Base-by-base conservation (phyloP, 2,329 filamentous ascomycete genomes). In the Xylariaceae sp. region DNA sequence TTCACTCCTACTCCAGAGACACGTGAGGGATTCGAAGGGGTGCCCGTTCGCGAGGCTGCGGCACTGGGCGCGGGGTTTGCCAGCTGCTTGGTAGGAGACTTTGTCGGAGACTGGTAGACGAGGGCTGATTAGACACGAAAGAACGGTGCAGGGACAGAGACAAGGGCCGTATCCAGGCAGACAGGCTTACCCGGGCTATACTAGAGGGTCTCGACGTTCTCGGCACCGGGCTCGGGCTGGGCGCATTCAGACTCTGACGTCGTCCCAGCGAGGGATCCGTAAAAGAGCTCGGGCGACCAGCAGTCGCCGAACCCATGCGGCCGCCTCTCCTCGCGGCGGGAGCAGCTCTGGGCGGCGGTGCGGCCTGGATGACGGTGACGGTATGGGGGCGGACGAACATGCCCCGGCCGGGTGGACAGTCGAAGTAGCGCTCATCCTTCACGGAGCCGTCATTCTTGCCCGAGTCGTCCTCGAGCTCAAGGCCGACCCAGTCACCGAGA, bases 391-490 rank as follows among this genome's bases (percentile, higher is more conserved):
- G 76, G 35, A 95, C 75, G 52, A 98, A 96, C 77, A 98, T 92
- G 53, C 79, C 79, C 44, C 68, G 68, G 25, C 68, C 86, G 76
- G 73, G 80, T 60, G 55, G 72, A 61, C 90, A 96, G 31, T 89
- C 77, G 50, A 94, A 96, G 57, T 96, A 96, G 14, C 86, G 71
- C 54, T 86, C 75, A 41, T 87, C 89, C 58, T 90, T 77, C 29
- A 96, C 86, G 35, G 83, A 82, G 44, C 90, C 90, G 69, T 96
- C 87, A 51, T 96, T 96, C 67, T 96, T 96, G 19, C 92, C 90
- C 14, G 73, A 76, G 33, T 80, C 68, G 29, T 86, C 82, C 33
- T 87, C 78, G 36, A 96, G 75, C 65, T 94, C 89, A 39, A 96
- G 75, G 44, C 90, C 90, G 38, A 95, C 70, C 87, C 89, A 96